phyloP scores from a whole-genome alignment of 2,329 filamentous ascomycete species.

The Exutisphaerella laricina region DNA sequence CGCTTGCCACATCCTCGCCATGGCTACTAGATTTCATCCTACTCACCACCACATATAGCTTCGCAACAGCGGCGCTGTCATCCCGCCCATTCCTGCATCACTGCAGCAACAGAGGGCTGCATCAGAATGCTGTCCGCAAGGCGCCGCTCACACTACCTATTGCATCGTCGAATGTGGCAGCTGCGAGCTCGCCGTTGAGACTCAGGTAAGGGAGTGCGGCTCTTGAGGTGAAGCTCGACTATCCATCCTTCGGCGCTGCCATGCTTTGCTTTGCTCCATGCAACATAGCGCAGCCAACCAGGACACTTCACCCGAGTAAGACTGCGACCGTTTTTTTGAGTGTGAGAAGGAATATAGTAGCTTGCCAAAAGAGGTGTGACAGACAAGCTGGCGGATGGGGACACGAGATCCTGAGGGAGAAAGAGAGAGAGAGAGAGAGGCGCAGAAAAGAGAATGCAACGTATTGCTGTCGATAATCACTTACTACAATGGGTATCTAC shows the following conservation, averaged over 20 bases:
- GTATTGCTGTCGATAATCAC: no score
- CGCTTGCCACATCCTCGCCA: no score
- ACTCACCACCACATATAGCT: neutral
- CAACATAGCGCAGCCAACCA: constrained; percentile 3
- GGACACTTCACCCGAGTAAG: neutral
- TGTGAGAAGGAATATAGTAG: constrained; percentile 27
- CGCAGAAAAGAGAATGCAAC: no score
- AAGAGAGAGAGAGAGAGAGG: no score
- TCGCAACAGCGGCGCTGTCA: neutral
- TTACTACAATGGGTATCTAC: no score
- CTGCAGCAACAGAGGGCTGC: constrained; percentile 2
- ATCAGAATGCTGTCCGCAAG: constrained; percentile 9
- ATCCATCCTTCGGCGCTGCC: no score
- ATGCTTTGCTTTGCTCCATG: constrained; percentile 12
- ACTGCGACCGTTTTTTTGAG: constrained; percentile 7
- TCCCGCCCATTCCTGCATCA: constrained; percentile 5
- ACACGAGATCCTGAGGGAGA: no score
- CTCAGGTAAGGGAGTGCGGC: no score
- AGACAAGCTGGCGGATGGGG: neutral
- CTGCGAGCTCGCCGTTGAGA: constrained; percentile 4
- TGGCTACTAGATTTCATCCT: no score
- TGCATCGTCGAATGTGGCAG: constrained; percentile 3
- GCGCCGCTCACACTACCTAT: constrained; percentile 3
- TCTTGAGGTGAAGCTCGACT: no score
- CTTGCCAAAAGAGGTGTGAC: neutral